phyloP scores from a whole-genome alignment of 371 early-diverging fungal species.

The Quaeritorhiza haematococci region DNA sequence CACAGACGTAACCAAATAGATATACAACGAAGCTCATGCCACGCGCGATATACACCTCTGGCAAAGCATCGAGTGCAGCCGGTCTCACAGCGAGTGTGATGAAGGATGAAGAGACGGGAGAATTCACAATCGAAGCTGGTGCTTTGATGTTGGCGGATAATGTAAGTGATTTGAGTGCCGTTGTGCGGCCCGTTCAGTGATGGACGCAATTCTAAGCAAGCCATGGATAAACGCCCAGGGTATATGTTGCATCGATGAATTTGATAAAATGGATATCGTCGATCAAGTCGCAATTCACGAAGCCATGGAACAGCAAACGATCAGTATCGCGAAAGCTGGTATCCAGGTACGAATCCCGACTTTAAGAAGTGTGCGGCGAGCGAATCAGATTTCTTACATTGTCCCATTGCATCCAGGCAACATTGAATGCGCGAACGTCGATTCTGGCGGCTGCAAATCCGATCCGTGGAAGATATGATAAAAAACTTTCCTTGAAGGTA shows the following conservation, averaged over 20 bases:
- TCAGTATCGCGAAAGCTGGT: constrained; percentile 99
- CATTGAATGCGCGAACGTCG: constrained; percentile 97
- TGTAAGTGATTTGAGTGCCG: constrained; percentile 42
- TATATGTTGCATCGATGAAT: constrained; percentile 99
- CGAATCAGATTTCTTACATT: constrained; percentile 46
- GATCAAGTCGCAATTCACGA: constrained; percentile 99
- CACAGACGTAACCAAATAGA: constrained; percentile 22
- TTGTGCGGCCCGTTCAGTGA: too few relatives aligned
- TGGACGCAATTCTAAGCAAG: too few relatives aligned
- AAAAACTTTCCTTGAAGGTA: constrained; percentile 81
- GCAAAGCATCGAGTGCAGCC: constrained; percentile 98
- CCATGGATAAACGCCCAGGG: constrained; percentile 66
- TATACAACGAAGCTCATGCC: constrained; percentile 86
- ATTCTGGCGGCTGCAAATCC: constrained; percentile 99
- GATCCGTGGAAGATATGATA: constrained; percentile 95
- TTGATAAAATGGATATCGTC: constrained; percentile 98
- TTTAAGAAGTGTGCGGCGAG: too few relatives aligned
- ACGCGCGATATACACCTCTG: constrained; percentile 95
- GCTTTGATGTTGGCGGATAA: constrained; percentile 99
- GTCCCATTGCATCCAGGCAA: constrained; percentile 78
- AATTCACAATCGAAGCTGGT: constrained; percentile 99
- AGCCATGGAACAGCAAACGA: constrained; percentile 99
- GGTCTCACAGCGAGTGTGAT: constrained; percentile 98
- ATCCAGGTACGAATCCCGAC: constrained; percentile 61
- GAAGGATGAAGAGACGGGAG: constrained; percentile 98